phyloP scores from a whole-genome alignment of 2,329 filamentous ascomycete species.

The Fusarium dimerum region DNA sequence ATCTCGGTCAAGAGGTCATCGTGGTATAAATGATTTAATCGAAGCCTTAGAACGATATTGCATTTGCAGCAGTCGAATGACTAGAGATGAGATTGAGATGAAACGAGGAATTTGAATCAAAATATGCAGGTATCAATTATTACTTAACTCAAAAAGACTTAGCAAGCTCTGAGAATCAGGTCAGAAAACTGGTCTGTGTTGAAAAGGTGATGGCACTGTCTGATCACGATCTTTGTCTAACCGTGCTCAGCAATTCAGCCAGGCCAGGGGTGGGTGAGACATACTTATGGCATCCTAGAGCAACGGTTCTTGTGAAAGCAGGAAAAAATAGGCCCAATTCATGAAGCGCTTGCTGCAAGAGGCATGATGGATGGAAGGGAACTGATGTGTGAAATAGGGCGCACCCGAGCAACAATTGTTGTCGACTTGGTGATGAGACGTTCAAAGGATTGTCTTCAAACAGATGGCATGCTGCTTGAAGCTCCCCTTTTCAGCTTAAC shows the following conservation, averaged over 20 bases:
- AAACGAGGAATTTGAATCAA: not conserved
- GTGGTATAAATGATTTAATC: not conserved
- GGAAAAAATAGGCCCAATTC: not conserved
- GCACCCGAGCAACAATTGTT: not conserved
- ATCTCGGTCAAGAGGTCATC: not conserved
- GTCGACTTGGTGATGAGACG: not conserved
- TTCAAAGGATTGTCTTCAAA: not conserved
- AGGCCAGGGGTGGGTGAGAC: slow-evolving; percentile 20
- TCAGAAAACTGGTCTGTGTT: not conserved
- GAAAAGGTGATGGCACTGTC: not conserved
- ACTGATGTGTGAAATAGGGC: not conserved
- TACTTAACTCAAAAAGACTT: not conserved
- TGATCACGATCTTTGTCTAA: slow-evolving; percentile 9
- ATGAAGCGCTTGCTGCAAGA: not conserved
- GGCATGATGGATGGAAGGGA: not conserved
- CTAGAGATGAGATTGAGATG: not conserved
- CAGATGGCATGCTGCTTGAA: not conserved
- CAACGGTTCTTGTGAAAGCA: slow-evolving; percentile 16
- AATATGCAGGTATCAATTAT: not conserved
- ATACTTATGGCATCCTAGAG: slow-evolving; percentile 13
- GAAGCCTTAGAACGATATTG: no score
- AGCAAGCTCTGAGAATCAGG: not conserved
- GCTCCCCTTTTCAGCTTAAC: not conserved
- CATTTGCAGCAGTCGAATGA: no score
- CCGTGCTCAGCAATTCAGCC: slow-evolving; percentile 13